Percentiles rank a stretch among this genome's conserved stretches.
These are phyloP conservation scores for Fusarium sp. DNA, from an alignment of 2,329 filamentous ascomycete genomes.

Conservation along the genomic window DNA sequence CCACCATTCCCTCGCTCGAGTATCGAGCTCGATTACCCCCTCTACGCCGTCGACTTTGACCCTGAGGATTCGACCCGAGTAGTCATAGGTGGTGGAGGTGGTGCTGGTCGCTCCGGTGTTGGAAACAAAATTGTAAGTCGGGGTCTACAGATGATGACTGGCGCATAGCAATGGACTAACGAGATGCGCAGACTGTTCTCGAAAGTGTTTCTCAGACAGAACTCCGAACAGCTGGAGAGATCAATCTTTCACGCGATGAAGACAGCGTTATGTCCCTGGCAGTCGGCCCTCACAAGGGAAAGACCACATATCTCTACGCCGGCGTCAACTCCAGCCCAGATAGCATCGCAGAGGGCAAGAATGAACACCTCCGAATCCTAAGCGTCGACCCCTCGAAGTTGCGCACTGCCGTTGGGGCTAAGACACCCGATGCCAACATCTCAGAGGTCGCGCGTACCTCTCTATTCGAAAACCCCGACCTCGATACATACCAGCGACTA, in stretches of 20 bases:
- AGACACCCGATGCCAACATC: slow-evolving; percentile 54
- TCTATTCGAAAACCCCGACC: slow-evolving; percentile 63
- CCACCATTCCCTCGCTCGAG: slow-evolving; percentile 64
- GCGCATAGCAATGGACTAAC: slow-evolving; percentile 18
- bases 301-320: slow-evolving; percentile 69
- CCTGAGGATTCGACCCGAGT: slow-evolving; percentile 80
- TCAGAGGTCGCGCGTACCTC: slow-evolving; percentile 64
- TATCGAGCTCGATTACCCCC: slow-evolving; percentile 80
- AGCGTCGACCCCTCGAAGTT: slow-evolving; percentile 62
- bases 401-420: slow-evolving; percentile 47
- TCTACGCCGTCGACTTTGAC: slow-evolving; percentile 91
- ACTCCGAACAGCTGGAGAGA: slow-evolving; percentile 74
- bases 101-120: slow-evolving; percentile 82
- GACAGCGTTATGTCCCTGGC: slow-evolving; percentile 90
- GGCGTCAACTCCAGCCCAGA: slow-evolving; percentile 85
- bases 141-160: background rate
- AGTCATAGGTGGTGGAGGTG: slow-evolving; percentile 88
- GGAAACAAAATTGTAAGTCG: slow-evolving; percentile 83
- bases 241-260: slow-evolving; percentile 84
- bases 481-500: slow-evolving; percentile 70
- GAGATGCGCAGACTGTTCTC: slow-evolving; percentile 70
- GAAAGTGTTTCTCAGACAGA: slow-evolving; percentile 75
- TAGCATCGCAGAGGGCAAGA: slow-evolving; percentile 79
- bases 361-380: slow-evolving; percentile 86
- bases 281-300: slow-evolving; percentile 70